Conservation (phyloP, 75 land plant species). For the Larix kaempferi region DNA sequence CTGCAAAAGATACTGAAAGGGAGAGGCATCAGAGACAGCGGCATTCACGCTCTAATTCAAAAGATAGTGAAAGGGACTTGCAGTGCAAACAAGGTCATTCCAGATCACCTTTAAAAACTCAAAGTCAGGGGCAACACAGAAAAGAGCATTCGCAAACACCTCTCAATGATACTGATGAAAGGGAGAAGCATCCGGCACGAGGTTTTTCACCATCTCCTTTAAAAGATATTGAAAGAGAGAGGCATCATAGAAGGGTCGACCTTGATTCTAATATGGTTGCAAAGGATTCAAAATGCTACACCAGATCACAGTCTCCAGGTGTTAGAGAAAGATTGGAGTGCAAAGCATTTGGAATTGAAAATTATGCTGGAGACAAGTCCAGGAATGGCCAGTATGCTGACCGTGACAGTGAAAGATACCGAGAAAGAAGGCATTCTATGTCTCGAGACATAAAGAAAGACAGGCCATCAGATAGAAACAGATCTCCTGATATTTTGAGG, state of each 20-base stretch:
- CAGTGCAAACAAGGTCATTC: not conserved
- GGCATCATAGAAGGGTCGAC: not conserved
- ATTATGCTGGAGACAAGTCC: not conserved
- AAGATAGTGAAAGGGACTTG: conserved; percentile 1
- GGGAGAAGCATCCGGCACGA: not conserved
- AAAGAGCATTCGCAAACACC: not conserved
- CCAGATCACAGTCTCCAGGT: not conserved
- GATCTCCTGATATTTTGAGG: conserved; percentile 1
- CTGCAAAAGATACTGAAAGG: not conserved
- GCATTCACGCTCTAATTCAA: not conserved
- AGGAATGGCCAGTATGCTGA: not conserved
- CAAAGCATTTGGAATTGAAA: not conserved
- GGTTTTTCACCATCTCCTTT: not conserved
- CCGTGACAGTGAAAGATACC: not conserved
- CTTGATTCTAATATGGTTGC: not conserved
- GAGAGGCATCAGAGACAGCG: not conserved
- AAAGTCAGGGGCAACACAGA: not conserved
- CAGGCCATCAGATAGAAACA: conserved; percentile 8
- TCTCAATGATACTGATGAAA: not conserved
- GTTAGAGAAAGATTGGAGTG: not conserved
- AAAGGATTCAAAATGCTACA: not conserved
- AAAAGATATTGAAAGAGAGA: not conserved
- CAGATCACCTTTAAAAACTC: not conserved
- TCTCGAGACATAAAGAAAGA: conserved; percentile 6
- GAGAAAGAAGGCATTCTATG: conserved; percentile 7